Evolutionary conservation across 768 basidiomycete genomes (phyloP).

Genomic region (Suillus americanus): DNA sequence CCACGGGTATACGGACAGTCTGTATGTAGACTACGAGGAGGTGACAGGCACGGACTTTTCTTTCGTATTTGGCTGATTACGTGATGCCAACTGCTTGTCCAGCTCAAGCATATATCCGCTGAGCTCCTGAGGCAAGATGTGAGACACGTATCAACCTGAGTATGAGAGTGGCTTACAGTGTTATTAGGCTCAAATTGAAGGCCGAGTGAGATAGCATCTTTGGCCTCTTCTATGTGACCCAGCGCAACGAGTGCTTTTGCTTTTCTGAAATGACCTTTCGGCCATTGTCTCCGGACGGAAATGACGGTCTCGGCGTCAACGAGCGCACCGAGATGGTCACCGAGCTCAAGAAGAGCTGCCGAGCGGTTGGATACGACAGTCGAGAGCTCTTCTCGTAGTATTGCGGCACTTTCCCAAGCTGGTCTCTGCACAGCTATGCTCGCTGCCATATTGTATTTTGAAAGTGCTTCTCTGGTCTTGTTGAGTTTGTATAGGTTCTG

Average conservation of each 20-base stretch:
- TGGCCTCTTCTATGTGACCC: constrained; percentile 67
- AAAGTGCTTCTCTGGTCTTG: constrained; percentile 69
- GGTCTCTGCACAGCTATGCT: constrained; percentile 77
- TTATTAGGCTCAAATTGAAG: constrained; percentile 81
- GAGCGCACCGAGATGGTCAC: constrained; percentile 74
- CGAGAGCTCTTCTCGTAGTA: constrained; percentile 89
- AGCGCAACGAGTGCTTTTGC: constrained; percentile 85
- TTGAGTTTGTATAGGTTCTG: constrained; percentile 78
- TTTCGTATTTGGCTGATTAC: constrained; percentile 3
- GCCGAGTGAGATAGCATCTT: constrained; percentile 79
- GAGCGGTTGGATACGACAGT: constrained; percentile 90
- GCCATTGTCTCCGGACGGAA: constrained; percentile 80
- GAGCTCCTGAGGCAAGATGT: constrained; percentile 26
- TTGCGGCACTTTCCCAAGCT: constrained; percentile 82
- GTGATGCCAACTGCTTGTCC: constrained; percentile 21
- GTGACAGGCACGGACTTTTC: not conserved
- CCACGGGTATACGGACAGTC: constrained; percentile 1
- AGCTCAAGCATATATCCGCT: constrained; percentile 33
- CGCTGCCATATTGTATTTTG: constrained; percentile 77
- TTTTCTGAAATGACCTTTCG: constrained; percentile 95
- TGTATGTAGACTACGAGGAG: not conserved
- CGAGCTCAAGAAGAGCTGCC: constrained; percentile 77
- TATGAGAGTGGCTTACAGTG: constrained; percentile 36
- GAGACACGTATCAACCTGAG: not conserved
- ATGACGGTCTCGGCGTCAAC: constrained; percentile 93